A percentile compares a stretch with the other conserved stretches of the same genome.
Evolutionary conservation across 768 basidiomycete species (phyloP).

Genomic region (Nidularia pulvinata): DNA sequence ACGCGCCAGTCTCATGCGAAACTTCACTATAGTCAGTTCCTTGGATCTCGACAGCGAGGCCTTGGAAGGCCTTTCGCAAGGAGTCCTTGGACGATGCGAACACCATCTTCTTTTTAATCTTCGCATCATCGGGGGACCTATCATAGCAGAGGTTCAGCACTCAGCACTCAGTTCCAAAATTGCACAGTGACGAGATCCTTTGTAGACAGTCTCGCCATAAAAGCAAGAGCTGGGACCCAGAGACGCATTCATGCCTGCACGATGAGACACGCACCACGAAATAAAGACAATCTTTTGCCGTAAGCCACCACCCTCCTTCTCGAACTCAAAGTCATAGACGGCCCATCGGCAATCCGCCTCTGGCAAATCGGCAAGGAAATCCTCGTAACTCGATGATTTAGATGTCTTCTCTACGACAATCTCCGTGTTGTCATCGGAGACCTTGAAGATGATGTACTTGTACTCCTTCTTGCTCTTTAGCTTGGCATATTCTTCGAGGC

Average conservation of each 20-base stretch:
- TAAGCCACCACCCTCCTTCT: constrained; percentile 70
- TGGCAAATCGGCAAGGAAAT: constrained; percentile 75
- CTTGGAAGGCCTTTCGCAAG: constrained; percentile 70
- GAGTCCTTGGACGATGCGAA: constrained; percentile 88
- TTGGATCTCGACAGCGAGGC: constrained; percentile 83
- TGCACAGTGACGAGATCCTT: no score
- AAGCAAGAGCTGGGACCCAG: not conserved
- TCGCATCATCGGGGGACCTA: constrained; percentile 88
- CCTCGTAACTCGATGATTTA: constrained; percentile 53
- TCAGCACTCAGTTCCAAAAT: no score
- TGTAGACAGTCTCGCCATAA: no score
- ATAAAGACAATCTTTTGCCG: constrained; percentile 87
- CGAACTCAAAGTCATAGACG: constrained; percentile 90
- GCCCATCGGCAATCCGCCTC: constrained; percentile 81
- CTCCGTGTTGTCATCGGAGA: constrained; percentile 63
- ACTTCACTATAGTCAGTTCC: constrained; percentile 81
- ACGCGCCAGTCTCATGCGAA: constrained; percentile 64
- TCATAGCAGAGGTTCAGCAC: constrained; percentile 13
- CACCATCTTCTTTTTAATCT: constrained; percentile 92
- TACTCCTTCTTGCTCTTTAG: constrained; percentile 76
- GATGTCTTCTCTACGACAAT: constrained; percentile 79
- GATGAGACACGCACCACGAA: constrained; percentile 68
- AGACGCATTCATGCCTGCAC: not conserved
- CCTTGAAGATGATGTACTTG: constrained; percentile 83
- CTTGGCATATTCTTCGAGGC: constrained; percentile 59